A percentile compares a stretch with the other conserved stretches of the same genome.
Conservation (phyloP, 805 yeast genomes). For the Hanseniaspora guilliermondii region DNA sequence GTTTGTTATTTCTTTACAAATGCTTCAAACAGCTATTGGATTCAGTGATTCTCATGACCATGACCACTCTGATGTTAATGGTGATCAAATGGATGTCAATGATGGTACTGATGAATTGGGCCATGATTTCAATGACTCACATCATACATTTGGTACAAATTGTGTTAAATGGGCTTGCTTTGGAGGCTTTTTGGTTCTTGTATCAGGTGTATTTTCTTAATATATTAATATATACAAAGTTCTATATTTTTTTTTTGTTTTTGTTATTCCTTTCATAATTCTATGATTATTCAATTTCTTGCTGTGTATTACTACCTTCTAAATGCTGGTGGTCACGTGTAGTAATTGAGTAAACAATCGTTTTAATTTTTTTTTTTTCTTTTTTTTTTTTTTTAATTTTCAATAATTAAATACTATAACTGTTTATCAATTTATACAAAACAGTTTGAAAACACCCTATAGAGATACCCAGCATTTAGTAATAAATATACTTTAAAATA, state of each 20-base stretch:
- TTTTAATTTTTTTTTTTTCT: too few relatives aligned
- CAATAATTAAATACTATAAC: too few relatives aligned
- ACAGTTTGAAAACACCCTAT: too few relatives aligned
- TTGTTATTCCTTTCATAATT: too few relatives aligned
- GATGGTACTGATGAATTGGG: not conserved
- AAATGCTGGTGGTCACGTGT: too few relatives aligned
- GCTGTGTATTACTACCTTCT: too few relatives aligned
- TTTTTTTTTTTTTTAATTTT: not conserved
- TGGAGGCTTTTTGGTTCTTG: constrained; percentile 25
- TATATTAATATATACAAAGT: not conserved
- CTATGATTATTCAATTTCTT: too few relatives aligned
- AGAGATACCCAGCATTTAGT: too few relatives aligned
- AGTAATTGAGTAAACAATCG: too few relatives aligned
- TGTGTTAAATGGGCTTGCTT: constrained; percentile 28
- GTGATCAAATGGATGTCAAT: not conserved
- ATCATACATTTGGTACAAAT: constrained; percentile 26
- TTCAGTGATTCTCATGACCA: constrained; percentile 59
- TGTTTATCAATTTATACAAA: too few relatives aligned
- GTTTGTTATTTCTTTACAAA: constrained; percentile 66
- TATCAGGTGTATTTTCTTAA: constrained; percentile 19
- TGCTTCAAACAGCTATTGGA: constrained; percentile 71
- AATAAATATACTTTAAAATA: too few relatives aligned
- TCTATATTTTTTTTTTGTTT: too few relatives aligned
- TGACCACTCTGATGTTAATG: constrained; percentile 21
- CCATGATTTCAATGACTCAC: constrained; percentile 18